A percentile compares a stretch with the other conserved stretches of the same genome.
These are phyloP conservation scores for Leccinum incarnatum DNA, from an alignment of 768 basidiomycete species.

Conservation along the genomic window DNA sequence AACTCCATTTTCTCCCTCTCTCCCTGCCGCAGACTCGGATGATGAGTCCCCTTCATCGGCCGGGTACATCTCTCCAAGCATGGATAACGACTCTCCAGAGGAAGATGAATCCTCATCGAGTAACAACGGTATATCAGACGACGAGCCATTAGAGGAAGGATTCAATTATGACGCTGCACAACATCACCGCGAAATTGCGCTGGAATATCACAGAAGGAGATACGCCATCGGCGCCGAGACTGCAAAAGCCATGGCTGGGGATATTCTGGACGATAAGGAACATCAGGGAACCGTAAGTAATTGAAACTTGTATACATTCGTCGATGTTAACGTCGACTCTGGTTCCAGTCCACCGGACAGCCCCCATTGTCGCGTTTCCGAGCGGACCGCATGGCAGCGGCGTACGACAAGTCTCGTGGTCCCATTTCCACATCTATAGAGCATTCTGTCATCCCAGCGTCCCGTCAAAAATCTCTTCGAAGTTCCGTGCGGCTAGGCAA, in stretches of 20 bases:
- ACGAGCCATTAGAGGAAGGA: slow-evolving; percentile 47
- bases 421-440: slow-evolving; percentile 39
- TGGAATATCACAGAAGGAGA: no score
- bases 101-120: slow-evolving; percentile 17
- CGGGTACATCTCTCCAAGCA: slow-evolving; percentile 32
- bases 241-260: no score
- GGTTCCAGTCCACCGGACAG: slow-evolving; percentile 41
- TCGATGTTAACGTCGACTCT: neutral
- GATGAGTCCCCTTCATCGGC: slow-evolving; percentile 56
- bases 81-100: slow-evolving; percentile 26
- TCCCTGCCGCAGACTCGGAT: slow-evolving; percentile 52
- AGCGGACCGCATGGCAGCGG: slow-evolving; percentile 49
- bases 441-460: slow-evolving; percentile 41
- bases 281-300: slow-evolving; percentile 36
- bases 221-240: no score
- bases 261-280: no score
- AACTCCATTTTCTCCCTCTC: slow-evolving; percentile 11
- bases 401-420: slow-evolving; percentile 43
- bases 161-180: no score
- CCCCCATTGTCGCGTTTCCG: slow-evolving; percentile 64
- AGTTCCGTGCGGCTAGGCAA: slow-evolving; percentile 56
- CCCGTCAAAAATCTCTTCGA: slow-evolving; percentile 47
- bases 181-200: no score
- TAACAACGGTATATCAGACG: slow-evolving; percentile 31
- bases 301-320: neutral